Conservation (phyloP, 352 stramenopile species). For the Pythium dissotocum region DNA sequence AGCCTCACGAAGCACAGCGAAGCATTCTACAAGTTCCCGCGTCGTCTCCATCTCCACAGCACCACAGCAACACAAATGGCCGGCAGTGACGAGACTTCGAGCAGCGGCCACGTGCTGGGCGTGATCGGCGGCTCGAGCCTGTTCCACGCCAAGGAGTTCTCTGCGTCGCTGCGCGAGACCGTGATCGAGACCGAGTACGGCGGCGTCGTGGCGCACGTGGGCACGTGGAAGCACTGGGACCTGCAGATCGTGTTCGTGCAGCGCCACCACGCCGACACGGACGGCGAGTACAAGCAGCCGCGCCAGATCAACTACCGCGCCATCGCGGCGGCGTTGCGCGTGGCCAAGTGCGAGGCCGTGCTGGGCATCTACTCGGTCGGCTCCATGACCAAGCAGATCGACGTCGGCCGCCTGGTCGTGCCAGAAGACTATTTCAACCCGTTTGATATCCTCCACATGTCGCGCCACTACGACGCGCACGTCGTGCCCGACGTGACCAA, state of each 20-base stretch:
- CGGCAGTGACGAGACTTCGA: background rate
- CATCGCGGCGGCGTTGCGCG: constrained; percentile 69
- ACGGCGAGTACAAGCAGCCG: constrained; percentile 79
- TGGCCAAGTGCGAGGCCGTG: constrained; percentile 58
- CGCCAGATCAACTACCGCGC: constrained; percentile 86
- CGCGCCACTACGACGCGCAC: constrained; percentile 79
- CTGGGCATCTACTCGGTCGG: constrained; percentile 88
- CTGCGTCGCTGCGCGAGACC: constrained; percentile 45
- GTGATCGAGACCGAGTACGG: constrained; percentile 71
- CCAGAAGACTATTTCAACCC: constrained; percentile 90
- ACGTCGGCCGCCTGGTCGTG: constrained; percentile 64
- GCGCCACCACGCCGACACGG: constrained; percentile 77
- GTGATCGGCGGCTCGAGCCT: constrained; percentile 87
- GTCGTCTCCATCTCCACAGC: background rate
- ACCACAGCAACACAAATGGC: background rate
- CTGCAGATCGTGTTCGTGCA: constrained; percentile 85
- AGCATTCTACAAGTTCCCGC: background rate
- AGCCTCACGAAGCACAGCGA: background rate
- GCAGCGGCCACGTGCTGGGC: constrained; percentile 56
- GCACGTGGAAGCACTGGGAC: constrained; percentile 42
- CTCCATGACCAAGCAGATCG: constrained; percentile 67
- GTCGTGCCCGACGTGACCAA: constrained; percentile 68
- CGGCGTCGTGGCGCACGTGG: constrained; percentile 59
- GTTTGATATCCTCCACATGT: constrained; percentile 86
- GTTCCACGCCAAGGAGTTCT: constrained; percentile 79